Base-by-base conservation (phyloP, 768 basidiomycete species). In the Neoboletus magnificus region DNA sequence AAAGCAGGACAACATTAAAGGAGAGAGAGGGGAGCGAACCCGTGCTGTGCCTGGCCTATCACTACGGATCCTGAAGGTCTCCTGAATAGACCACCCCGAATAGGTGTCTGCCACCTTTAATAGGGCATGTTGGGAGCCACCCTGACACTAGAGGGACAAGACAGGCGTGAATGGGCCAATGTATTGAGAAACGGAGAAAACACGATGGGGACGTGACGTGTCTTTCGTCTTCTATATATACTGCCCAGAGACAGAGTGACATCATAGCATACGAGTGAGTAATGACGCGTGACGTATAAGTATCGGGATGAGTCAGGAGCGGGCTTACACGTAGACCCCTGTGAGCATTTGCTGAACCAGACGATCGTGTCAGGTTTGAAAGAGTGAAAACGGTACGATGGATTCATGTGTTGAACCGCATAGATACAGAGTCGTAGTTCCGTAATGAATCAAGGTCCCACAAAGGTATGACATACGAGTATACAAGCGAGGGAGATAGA, bases 351-450 rank as follows among this genome's bases (percentile, higher is more conserved):
- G 16, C n/a, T 20, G 29, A 43, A 10, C 50, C 27, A 18, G 20
- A n/a, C n/a, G n/a, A n/a, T 32, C 22, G 13, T 15, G 30, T 48
- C 36, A 47, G 29, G 27, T 15, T 36, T 33, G 25, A 33, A n/a
- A 22, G n/a, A 42, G 32, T 33, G 20, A 47, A 16, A 35, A 33
- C 18, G 30, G 15, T 18, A 22, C 27, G 5, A 15, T 52, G 20
- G 23, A 56, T 55, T 60, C 54, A 55, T 43, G 30, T 25, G 32
- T 47, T 39, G 23, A 30, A 45, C 30, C 36, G 23, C 30, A 62
- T 48, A 49, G 16, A 60, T 63, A 68, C 66, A 66, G 49, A 12
- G 33, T 27, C 48, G 30, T 47, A 49, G 10, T 40, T 27, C 29
- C 41, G 48, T 49, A 40, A 50, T 20, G 9, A 57, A 32, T 23